Conservation (phyloP, 2,329 filamentous ascomycete species). For the Helotiales sp. region DNA sequence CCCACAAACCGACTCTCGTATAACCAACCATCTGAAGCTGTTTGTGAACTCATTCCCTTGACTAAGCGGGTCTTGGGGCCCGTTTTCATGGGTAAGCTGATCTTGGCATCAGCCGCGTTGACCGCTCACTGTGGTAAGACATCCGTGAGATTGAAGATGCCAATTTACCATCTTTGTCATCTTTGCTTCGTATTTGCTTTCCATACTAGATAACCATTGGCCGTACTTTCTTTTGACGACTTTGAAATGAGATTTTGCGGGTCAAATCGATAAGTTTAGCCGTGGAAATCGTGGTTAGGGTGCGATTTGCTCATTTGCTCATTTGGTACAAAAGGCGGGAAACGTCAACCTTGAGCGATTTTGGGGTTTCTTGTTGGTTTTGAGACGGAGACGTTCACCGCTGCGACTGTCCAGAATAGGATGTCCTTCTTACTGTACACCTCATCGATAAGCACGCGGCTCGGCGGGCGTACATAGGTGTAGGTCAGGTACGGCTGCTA, state of each 20-base stretch:
- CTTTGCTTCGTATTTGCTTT: not conserved
- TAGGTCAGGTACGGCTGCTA: not conserved
- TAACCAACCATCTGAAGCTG: not conserved
- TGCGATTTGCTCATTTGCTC: not conserved
- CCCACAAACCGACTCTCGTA: not conserved
- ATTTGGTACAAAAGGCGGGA: constrained; percentile 8
- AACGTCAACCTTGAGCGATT: not conserved
- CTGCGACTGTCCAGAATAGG: not conserved
- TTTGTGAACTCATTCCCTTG: not conserved
- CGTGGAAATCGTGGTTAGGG: not conserved
- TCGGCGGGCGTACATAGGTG: not conserved
- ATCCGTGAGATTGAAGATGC: not conserved
- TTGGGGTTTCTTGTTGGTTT: not conserved
- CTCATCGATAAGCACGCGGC: not conserved
- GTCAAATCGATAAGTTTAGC: not conserved
- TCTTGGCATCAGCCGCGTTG: constrained; percentile 10
- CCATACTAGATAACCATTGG: not conserved
- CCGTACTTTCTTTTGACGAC: not conserved
- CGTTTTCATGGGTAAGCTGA: not conserved
- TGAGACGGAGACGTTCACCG: not conserved
- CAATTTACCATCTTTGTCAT: not conserved
- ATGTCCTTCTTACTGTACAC: not conserved
- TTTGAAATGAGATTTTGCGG: not conserved
- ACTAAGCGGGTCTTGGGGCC: constrained; percentile 7
- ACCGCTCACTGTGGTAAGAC: not conserved